These are phyloP conservation scores for Tetrahymena borealis DNA, from an alignment of 73 alveolate genomes.

Conservation along the genomic window DNA sequence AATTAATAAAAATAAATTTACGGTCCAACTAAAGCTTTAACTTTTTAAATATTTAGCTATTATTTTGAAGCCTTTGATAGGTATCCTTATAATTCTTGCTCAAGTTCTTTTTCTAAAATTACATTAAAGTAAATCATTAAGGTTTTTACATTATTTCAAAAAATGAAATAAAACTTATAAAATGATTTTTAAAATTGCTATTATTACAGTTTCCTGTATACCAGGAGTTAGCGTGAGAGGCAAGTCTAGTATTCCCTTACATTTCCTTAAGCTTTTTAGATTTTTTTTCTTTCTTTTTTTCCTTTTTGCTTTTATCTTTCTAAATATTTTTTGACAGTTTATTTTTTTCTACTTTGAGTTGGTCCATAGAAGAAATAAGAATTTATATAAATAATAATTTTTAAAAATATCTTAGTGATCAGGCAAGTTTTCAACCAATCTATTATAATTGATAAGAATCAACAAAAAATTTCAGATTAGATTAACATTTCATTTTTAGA, in stretches of 20 bases:
- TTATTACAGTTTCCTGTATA: slow-evolving; percentile 56
- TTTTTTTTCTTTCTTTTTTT: neutral
- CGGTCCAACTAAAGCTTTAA: slow-evolving; percentile 91
- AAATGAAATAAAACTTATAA: neutral
- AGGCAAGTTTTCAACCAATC: neutral
- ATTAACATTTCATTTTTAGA: too few relatives aligned
- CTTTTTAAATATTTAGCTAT: slow-evolving; percentile 11
- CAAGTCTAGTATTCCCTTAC: slow-evolving; percentile 48
- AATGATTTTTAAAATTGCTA: neutral
- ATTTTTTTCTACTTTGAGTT: neutral
- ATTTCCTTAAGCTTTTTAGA: neutral
- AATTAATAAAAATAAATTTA: neutral
- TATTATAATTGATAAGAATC: neutral
- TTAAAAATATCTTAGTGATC: neutral
- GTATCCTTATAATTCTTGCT: slow-evolving; percentile 53
- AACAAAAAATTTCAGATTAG: neutral
- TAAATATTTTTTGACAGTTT: neutral
- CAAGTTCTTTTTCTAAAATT: slow-evolving; percentile 41
- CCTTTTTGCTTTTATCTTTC: neutral
- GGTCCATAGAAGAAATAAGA: neutral
- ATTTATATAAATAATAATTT: neutral
- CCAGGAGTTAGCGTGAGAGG: slow-evolving; percentile 92
- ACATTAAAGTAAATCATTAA: neutral
- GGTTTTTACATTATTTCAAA: too few relatives aligned
- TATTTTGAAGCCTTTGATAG: slow-evolving; percentile 45